These are phyloP conservation scores for Rhynchospora tenuis DNA, from an alignment of 176 grass and related monocot genomes.

Conservation along the genomic window DNA sequence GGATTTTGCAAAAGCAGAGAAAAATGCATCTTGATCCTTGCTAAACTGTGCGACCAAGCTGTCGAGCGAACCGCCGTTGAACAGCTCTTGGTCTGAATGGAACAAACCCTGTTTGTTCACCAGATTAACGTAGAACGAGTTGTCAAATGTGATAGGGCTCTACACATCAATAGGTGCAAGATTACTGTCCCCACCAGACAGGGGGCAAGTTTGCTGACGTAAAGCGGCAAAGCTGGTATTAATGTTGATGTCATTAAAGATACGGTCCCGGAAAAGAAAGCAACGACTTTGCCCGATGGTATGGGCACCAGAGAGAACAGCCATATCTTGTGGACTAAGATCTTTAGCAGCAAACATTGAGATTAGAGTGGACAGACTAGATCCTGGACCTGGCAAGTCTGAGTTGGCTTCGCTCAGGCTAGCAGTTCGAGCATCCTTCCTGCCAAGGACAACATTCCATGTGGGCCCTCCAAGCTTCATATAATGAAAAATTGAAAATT, in stretches of 20 bases:
- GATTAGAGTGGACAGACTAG: slow-evolving; percentile 39
- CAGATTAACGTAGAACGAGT: slow-evolving; percentile 50
- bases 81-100: slow-evolving; percentile 76
- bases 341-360: slow-evolving; percentile 44
- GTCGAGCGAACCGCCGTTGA: slow-evolving; percentile 53
- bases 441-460: slow-evolving; percentile 56
- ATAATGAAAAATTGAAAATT: background rate
- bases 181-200: slow-evolving; percentile 21
- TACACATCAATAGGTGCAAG: slow-evolving; percentile 48
- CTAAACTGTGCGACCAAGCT: slow-evolving; percentile 36
- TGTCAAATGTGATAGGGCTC: slow-evolving; percentile 55
- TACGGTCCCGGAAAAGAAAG: slow-evolving; percentile 40
- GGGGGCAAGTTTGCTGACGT: slow-evolving; percentile 50
- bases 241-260: slow-evolving; percentile 46
- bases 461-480: slow-evolving; percentile 52
- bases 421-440: slow-evolving; percentile 42
- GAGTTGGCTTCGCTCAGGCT: slow-evolving; percentile 60
- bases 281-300: slow-evolving; percentile 52
- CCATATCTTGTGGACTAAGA: slow-evolving; percentile 49
- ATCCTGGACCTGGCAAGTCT: slow-evolving; percentile 38
- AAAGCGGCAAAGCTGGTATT: slow-evolving; percentile 39
- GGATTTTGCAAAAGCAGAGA: slow-evolving; percentile 43
- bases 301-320: slow-evolving; percentile 72
- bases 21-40: background rate
- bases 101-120: slow-evolving; percentile 34